These are phyloP conservation scores for Pyricularia pennisetigena DNA, from an alignment of 2,329 filamentous ascomycete genomes.

Conservation along the genomic window DNA sequence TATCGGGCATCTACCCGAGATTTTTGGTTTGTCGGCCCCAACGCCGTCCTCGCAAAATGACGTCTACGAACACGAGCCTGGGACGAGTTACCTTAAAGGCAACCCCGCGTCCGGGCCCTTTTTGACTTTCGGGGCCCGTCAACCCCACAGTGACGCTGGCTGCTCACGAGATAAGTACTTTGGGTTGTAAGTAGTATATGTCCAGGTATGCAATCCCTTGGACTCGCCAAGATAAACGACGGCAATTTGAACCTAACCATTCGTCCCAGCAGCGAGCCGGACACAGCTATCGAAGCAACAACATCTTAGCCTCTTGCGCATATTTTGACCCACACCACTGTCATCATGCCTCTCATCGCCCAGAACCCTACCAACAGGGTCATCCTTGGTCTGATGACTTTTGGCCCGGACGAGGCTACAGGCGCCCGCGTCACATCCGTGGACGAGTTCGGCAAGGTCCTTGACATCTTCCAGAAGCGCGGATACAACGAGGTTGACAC, in stretches of 20 bases:
- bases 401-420: conserved; percentile 43
- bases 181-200: not conserved
- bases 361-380: conserved; percentile 17
- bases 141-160: not conserved
- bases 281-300: not conserved
- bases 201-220: not conserved
- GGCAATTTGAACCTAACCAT: not conserved
- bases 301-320: not conserved
- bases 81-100: not conserved
- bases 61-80: not conserved
- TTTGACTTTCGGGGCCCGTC: not conserved
- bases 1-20: not conserved
- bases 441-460: conserved; percentile 50
- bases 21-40: not conserved
- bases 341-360: conserved; percentile 5
- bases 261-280: not conserved
- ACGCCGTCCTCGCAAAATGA: not conserved
- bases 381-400: conserved; percentile 66
- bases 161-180: not conserved
- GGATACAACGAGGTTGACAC: conserved; percentile 69
- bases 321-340: not conserved
- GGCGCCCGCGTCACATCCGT: conserved; percentile 48
- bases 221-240: not conserved
- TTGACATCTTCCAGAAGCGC: conserved; percentile 56
- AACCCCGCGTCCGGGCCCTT: not conserved